Conservation (phyloP, 192 early-diverging fungal species). For the Geosiphon pyriformis region DNA sequence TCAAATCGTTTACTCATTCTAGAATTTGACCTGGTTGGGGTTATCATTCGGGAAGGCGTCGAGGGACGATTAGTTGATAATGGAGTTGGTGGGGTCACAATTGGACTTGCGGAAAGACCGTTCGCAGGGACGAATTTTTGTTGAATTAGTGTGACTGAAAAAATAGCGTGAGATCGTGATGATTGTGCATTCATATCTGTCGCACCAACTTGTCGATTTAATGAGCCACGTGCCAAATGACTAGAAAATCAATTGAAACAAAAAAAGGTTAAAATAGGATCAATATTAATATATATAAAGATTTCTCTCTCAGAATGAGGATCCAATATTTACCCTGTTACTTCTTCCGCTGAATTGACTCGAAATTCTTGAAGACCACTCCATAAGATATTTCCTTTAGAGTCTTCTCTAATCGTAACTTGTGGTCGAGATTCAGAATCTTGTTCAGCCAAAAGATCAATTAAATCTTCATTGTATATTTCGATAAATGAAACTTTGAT, state of each 20-base stretch:
- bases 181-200: slow-evolving; percentile 97
- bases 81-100: slow-evolving; percentile 16
- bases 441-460: slow-evolving; percentile 76
- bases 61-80: slow-evolving; percentile 16
- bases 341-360: slow-evolving; percentile 65
- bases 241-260: slow-evolving; percentile 15
- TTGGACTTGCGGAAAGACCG: slow-evolving; percentile 22
- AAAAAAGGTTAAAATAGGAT: neutral
- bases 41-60: slow-evolving; percentile 9
- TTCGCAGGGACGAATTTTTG: slow-evolving; percentile 47
- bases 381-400: slow-evolving; percentile 82
- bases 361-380: slow-evolving; percentile 75
- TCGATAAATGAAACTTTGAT: slow-evolving; percentile 88
- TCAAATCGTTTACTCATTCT: slow-evolving; percentile 16
- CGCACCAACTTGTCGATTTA: slow-evolving; percentile 81
- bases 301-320: neutral
- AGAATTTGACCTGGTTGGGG: slow-evolving; percentile 11
- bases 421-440: slow-evolving; percentile 50
- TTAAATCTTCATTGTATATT: slow-evolving; percentile 94
- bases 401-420: slow-evolving; percentile 78
- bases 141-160: slow-evolving; percentile 83
- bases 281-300: slow-evolving; percentile 15
- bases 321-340: slow-evolving; percentile 50
- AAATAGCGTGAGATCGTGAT: slow-evolving; percentile 96
- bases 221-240: slow-evolving; percentile 63